A percentile compares a stretch with the other conserved stretches of the same genome.
phyloP scores from a whole-genome alignment of 352 stramenopile species.

The Phytophthora ohioensis region DNA sequence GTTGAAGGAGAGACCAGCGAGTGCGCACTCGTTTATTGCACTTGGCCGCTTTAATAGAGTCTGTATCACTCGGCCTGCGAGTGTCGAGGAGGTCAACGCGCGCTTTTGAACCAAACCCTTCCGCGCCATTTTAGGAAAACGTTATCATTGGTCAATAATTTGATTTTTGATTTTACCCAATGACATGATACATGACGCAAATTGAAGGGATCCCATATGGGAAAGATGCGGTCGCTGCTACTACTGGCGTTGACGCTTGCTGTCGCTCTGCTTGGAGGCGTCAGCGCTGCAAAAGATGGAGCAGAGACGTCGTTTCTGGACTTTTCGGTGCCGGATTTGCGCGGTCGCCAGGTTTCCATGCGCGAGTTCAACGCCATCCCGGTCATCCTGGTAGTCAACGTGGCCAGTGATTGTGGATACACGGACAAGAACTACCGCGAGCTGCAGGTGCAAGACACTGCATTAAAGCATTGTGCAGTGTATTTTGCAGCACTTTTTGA shows the following conservation, averaged over 20 bases:
- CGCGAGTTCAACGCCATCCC: constrained; percentile 56
- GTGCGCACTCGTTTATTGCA: constrained; percentile 13
- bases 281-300: not conserved
- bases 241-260: constrained; percentile 23
- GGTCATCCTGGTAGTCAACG: constrained; percentile 85
- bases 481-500: constrained; percentile 2
- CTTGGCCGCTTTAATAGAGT: not conserved
- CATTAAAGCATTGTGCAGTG: not conserved
- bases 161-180: constrained; percentile 15
- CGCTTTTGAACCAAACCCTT: constrained; percentile 25
- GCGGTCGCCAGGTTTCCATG: constrained; percentile 56
- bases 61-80: no score
- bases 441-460: constrained; percentile 51
- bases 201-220: constrained; percentile 17
- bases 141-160: constrained; percentile 1
- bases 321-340: constrained; percentile 65
- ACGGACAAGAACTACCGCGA: constrained; percentile 86
- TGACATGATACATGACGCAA: constrained; percentile 7
- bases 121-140: constrained; percentile 29
- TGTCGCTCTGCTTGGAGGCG: constrained; percentile 8
- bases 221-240: constrained; percentile 21
- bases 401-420: constrained; percentile 84
- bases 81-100: not conserved
- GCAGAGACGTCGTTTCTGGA: constrained; percentile 56
- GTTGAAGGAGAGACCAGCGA: not conserved